These are phyloP conservation scores for Aphanomyces astaci DNA, from an alignment of 352 stramenopile genomes.

Conservation along the genomic window DNA sequence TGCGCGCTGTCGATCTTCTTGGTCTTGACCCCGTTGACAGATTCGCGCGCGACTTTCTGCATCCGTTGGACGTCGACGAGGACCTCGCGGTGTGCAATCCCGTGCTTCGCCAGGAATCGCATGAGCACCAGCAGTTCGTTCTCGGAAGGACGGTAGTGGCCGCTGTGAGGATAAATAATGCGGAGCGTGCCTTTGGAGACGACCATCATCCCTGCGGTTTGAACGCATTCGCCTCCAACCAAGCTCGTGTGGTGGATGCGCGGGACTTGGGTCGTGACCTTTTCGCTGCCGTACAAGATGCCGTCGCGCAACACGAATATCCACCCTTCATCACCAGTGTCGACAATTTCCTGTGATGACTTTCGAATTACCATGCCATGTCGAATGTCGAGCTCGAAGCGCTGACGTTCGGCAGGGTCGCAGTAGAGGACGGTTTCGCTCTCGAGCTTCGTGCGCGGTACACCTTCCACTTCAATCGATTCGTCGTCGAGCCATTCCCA, in stretches of 20 bases:
- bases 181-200: slow-evolving; percentile 86
- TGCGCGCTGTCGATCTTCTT: slow-evolving; percentile 82
- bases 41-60: slow-evolving; percentile 88
- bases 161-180: slow-evolving; percentile 96
- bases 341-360: slow-evolving; percentile 62
- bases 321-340: slow-evolving; percentile 91
- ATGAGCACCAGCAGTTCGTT: slow-evolving; percentile 92
- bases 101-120: slow-evolving; percentile 87
- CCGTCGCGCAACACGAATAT: slow-evolving; percentile 96
- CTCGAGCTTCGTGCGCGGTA: slow-evolving; percentile 90
- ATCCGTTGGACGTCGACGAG: slow-evolving; percentile 95
- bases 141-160: slow-evolving; percentile 95
- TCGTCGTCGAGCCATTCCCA: slow-evolving; percentile 87
- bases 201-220: slow-evolving; percentile 95
- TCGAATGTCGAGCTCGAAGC: slow-evolving; percentile 81
- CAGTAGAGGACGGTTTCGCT: slow-evolving; percentile 95
- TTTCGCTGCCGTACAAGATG: slow-evolving; percentile 90
- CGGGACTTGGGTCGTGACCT: slow-evolving; percentile 89
- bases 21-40: slow-evolving; percentile 57
- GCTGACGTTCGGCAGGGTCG: slow-evolving; percentile 81
- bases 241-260: slow-evolving; percentile 98
- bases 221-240: slow-evolving; percentile 93
- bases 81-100: slow-evolving; percentile 86
- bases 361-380: slow-evolving; percentile 60
- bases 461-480: slow-evolving; percentile 74